Evolutionary conservation across 441 rosid species (phyloP).

Genomic region (Pelargonium fulgidum): DNA sequence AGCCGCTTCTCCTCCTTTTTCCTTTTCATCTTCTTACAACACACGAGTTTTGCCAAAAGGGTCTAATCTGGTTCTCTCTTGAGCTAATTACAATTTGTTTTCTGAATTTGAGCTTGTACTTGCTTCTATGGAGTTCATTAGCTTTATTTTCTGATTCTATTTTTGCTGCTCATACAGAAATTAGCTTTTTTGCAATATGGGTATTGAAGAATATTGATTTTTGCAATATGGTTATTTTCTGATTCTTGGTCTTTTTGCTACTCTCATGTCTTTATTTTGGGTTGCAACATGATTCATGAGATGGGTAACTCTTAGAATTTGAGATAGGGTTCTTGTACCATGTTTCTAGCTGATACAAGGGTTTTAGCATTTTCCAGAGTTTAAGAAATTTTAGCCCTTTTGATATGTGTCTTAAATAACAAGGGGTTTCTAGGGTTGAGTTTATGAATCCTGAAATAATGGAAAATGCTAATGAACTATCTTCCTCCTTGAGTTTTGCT

Average conservation of each 20-base stretch:
- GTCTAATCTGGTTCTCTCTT: background rate
- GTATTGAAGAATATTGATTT: background rate
- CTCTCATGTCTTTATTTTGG: background rate
- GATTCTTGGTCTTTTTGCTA: background rate
- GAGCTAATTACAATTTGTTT: background rate
- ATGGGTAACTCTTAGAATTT: background rate
- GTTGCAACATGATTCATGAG: background rate
- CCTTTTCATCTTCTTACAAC: too few species aligned
- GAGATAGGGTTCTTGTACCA: slow-evolving; percentile 1
- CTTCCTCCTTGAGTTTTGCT: slow-evolving; percentile 26
- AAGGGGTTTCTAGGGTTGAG: background rate
- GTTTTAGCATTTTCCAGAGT: background rate
- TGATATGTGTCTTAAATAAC: background rate
- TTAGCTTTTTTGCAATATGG: background rate
- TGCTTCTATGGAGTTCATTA: background rate
- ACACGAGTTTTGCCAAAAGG: too few species aligned
- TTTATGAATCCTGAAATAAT: slow-evolving; percentile 11
- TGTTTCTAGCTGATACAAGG: slow-evolving; percentile 3
- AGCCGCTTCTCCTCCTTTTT: background rate
- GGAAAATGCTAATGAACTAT: slow-evolving; percentile 22
- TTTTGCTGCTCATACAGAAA: background rate
- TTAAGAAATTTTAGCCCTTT: background rate
- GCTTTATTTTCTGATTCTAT: background rate
- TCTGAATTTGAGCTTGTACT: background rate
- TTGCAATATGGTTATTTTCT: too few species aligned